Base-by-base conservation (phyloP, 2,329 filamentous ascomycete species). In the Sporothrix mexicana region DNA sequence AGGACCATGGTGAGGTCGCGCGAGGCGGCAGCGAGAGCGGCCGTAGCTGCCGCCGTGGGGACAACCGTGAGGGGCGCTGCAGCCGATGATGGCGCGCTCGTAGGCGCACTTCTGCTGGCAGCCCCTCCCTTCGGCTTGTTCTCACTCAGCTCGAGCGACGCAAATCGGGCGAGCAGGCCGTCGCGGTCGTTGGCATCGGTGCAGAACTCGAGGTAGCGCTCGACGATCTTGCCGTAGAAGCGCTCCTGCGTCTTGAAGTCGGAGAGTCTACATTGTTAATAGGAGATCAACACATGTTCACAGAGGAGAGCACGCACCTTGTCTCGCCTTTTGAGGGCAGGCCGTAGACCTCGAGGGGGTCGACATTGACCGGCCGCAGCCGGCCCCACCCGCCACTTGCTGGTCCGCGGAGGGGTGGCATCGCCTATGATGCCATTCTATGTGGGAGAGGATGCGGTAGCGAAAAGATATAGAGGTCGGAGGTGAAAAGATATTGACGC, bases 271-370 rank as follows among this genome's bases (percentile, higher is more conserved):
- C 17, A 23, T 6, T 3, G 45, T 4, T 7, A 47, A 36, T 17
- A 51, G 45, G 3, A 17, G 1, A 15, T 9, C 2, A 7, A 7
- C 13, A 2, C 2, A 30, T 1, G 3, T 17, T 6, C 13, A 7
- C 64, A 9, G 12, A 10, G 10, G 3, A 15, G 4, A 15, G 5
- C 13, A 79, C 74, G 53, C 85, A 95, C 94, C 92, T 91, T 66
- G 87, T 92, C 81, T 98, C 95, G 70, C 95, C 95, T 79, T 97
- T 98, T 1, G 94, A 97, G 4, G 93, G 93, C 76, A 97, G 86
- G 1, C 95, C 95, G 76, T 97, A 92, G 74, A 86, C 88, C 77
- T 97, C 93, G 41, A 98, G 85, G 15, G 93, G 89, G 80, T 98
- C 94, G 73, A 90, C 84, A 61, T 91, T 88, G 74, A 91, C 87